Evolutionary conservation across 1,284 basidiomycete genomes (phyloP), one percentile per base, ranked within the genome.

Genomic region (Anthracocystis panici-leucophaei): DNA sequence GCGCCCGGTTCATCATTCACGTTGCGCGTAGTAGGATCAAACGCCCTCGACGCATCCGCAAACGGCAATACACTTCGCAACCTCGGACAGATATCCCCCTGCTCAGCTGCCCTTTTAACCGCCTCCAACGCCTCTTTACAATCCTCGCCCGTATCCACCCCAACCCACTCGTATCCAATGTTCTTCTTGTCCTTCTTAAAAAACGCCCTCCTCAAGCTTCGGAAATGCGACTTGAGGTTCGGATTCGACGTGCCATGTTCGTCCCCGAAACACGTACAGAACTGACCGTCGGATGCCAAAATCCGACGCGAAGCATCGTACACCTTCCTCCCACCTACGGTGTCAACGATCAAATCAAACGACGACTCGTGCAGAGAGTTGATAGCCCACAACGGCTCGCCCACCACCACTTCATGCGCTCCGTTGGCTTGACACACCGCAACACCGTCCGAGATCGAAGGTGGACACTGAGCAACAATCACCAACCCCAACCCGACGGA

Each of bases 251-350:
- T 65, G 16, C 58, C 58, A 35, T 81, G 79, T 12, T 81, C 79
- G 68, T 87, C 86, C 41, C 86, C 86, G 52, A 81, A 82, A 57
- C 84, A 84, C 2, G 84, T 85, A 33, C 75, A 77, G 61, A 78
- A 85, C 52, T 84, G 83, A n/a, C 86, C 86, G 5, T 83, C 74
- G 67, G 76, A 75, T 49, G 85, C 83, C 2, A 87, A 65, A 59
- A 87, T 81, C 5, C 86, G 80, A 33, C 86, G 79, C 4, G 85
- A 81, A n/a, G 85, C 86, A 52, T 87, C 86, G 81, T 87, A 87
- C 48, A 86, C 75, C 46, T 77, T 63, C 9, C 80, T 70, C 0
- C 82, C 85, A 27, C 84, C 84, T 20, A 84, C 64, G 2, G 84
- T 85, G 69, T 85, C 84, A 35, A 85, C 57, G 59, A 85, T 85